Conservation (phyloP, 306 rosid species). For the Biancaea sappan region DNA sequence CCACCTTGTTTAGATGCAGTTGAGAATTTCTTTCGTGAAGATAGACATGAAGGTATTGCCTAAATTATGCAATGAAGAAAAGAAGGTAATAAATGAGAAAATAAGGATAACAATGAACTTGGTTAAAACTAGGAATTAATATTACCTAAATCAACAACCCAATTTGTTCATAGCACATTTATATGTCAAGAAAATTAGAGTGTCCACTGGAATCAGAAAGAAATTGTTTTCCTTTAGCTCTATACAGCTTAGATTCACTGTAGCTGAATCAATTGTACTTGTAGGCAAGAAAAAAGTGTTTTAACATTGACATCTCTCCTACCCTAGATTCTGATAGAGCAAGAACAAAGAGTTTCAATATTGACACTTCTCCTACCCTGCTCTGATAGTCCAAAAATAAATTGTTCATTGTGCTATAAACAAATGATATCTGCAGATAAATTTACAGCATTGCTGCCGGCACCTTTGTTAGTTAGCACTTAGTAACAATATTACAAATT, state of each 20-base stretch:
- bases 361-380: slow-evolving; percentile 21
- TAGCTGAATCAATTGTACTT: not conserved
- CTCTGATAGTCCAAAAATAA: slow-evolving; percentile 14
- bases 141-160: slow-evolving; percentile 16
- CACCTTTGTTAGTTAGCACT: not conserved
- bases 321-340: not conserved
- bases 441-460: not conserved
- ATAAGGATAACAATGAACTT: not conserved
- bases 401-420: slow-evolving; percentile 13
- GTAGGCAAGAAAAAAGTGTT: slow-evolving; percentile 20
- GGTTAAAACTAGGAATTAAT: slow-evolving; percentile 6
- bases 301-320: slow-evolving; percentile 28
- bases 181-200: slow-evolving; percentile 18
- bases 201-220: not conserved
- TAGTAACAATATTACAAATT: slow-evolving; percentile 1
- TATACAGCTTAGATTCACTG: not conserved
- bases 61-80: slow-evolving; percentile 33
- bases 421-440: slow-evolving; percentile 1
- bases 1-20: slow-evolving; percentile 46
- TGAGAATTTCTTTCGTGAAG: slow-evolving; percentile 63
- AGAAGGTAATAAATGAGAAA: slow-evolving; percentile 17
- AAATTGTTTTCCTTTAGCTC: not conserved
- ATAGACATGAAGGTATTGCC: slow-evolving; percentile 56
- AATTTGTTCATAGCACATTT: slow-evolving; percentile 11
- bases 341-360: slow-evolving; percentile 25